Percentiles rank a stretch among this genome's conserved stretches.
These are phyloP conservation scores for Conticribra weissflogii DNA, from an alignment of 108 stramenopile species.

Conservation along the genomic window DNA sequence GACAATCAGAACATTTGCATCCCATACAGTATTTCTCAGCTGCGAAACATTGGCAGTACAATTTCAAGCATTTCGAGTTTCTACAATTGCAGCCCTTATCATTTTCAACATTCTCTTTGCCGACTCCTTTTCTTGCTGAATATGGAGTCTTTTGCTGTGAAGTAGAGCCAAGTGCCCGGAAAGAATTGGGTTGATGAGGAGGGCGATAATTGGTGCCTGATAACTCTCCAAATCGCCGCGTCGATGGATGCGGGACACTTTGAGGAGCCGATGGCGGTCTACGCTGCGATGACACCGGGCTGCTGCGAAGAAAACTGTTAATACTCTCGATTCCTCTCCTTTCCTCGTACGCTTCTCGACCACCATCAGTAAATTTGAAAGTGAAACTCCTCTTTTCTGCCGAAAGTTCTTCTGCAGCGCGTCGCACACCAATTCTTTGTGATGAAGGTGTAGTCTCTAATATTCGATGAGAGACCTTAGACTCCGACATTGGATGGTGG, in stretches of 20 bases:
- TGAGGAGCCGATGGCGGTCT: neutral
- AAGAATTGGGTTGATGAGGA: slow-evolving; percentile 16
- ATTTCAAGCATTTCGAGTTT: slow-evolving; percentile 94
- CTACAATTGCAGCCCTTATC: slow-evolving; percentile 77
- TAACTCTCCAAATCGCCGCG: neutral
- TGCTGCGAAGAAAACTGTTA: slow-evolving; percentile 44
- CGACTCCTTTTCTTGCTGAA: slow-evolving; percentile 21
- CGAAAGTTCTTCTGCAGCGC: slow-evolving; percentile 1
- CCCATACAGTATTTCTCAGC: slow-evolving; percentile 80
- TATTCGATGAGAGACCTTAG: neutral
- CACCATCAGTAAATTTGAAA: slow-evolving; percentile 32
- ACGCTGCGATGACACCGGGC: slow-evolving; percentile 29
- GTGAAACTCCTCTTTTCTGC: slow-evolving; percentile 19
- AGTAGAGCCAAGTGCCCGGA: too few relatives aligned
- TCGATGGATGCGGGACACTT: slow-evolving; percentile 12
- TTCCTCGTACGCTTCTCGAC: slow-evolving; percentile 12
- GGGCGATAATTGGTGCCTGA: slow-evolving; percentile 1
- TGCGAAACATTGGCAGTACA: slow-evolving; percentile 96
- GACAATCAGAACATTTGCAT: slow-evolving; percentile 93
- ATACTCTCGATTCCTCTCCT: slow-evolving; percentile 35
- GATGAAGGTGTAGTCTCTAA: neutral
- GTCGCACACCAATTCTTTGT: slow-evolving; percentile 25
- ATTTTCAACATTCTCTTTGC: slow-evolving; percentile 25
- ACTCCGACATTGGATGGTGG: neutral
- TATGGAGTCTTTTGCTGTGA: slow-evolving; percentile 32